Base-by-base conservation (phyloP, 228 moss, liverwort and hornwort species). In the Sphagnum magellanicum region DNA sequence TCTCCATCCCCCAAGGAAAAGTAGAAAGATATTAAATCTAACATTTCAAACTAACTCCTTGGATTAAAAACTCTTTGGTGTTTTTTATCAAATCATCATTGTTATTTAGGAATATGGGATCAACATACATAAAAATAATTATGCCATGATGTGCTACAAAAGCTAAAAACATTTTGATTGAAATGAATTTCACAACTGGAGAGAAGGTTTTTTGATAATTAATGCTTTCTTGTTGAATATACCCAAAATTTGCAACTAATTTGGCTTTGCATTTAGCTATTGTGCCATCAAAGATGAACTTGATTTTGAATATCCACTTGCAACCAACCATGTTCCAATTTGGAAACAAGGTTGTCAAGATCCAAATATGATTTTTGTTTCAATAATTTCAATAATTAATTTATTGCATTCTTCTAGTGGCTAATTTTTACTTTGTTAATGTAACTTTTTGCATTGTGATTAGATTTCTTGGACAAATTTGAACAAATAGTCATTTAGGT, bases 311-410 rank as follows among this genome's bases (percentile, higher is more conserved):
- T 53, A 70, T 10, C 70, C 59, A 59, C 57, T 49, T 70, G 17
- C 59, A 59, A 59, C 63, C 46, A 16, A 63, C 8, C 14, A 46
- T 46, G 5, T 59, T 60, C 13, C 58, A 16, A 57, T 48, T 57
- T 46, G 9, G 13, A 70, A 9, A 49, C 58, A 61, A 61, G 15
- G 52, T 8, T 47, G 16, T 70, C 60, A 67, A 52, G 10, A 6
- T 67, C 50, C 50, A 67, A 50, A 6, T 50, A 5, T 67, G 67
- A 67, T 67, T 67, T 52, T 67, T 67, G n/a, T 52, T 67, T n/a
- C 50, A 67, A 67, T 51, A 51, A 67, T 16, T 50, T 51, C 7
- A 52, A 67, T 7, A 8, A 13, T 9, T n/a, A n/a, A 16, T 67
- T 16, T 47, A 63, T 63, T 15, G 16, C 63, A 15, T 63, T 47